Evolutionary conservation across 2,329 filamentous ascomycete species (phyloP).

Genomic region (Trichoderma hamatum): DNA sequence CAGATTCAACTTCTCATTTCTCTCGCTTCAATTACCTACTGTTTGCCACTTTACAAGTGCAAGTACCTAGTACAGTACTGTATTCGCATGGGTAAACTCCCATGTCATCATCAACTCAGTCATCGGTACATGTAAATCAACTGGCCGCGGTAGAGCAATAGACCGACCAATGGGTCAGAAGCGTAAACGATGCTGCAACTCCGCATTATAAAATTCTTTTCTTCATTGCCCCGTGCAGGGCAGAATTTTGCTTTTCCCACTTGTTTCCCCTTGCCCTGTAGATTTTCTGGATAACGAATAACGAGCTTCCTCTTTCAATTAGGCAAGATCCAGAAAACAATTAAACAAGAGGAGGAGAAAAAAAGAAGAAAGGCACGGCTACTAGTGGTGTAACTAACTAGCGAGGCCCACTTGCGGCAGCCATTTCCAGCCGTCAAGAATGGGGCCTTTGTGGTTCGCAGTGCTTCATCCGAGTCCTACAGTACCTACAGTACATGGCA

Average conservation of each 20-base stretch:
- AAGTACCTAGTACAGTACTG: too few species aligned
- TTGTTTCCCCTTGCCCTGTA: not conserved
- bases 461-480: not conserved
- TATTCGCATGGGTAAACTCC: not conserved
- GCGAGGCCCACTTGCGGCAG: not conserved
- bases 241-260: not conserved
- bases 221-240: not conserved
- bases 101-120: not conserved
- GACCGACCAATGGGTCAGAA: not conserved
- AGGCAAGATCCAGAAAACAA: not conserved
- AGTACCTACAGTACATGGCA: not conserved
- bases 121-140: not conserved
- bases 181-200: not conserved
- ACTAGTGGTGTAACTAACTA: not conserved
- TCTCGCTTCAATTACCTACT: not conserved
- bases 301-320: slow-evolving; percentile 19
- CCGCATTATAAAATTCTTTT: not conserved
- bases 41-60: not conserved
- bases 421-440: not conserved
- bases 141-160: not conserved
- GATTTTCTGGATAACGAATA: not conserved
- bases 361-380: not conserved
- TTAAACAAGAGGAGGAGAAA: not conserved
- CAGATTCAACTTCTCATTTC: not conserved
- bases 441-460: not conserved